Conservation (phyloP, 2,329 filamentous ascomycete species). For the Leptographium procerum region DNA sequence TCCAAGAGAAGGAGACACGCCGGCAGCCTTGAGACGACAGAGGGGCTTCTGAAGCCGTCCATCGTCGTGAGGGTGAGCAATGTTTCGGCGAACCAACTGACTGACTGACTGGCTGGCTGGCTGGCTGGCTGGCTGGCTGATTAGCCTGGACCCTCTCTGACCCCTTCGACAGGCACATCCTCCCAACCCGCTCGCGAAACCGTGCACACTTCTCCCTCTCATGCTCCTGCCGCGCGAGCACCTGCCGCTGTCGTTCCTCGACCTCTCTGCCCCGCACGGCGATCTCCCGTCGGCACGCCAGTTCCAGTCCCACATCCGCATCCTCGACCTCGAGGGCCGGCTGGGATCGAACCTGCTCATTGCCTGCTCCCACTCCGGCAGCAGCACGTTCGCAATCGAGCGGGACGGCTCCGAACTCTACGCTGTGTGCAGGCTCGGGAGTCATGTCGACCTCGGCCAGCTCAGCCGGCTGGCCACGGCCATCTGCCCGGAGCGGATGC, state of each 20-base stretch:
- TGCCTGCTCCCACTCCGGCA: conserved; percentile 33
- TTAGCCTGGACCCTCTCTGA: too few species aligned
- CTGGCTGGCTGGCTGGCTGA: too few species aligned
- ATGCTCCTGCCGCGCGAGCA: conserved; percentile 51
- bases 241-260: conserved; percentile 50
- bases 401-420: conserved; percentile 48
- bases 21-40: conserved; percentile 26
- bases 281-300: conserved; percentile 41
- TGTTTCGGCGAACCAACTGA: too few species aligned
- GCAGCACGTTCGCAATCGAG: conserved; percentile 52
- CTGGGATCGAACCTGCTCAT: conserved; percentile 49
- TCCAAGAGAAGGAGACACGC: conserved; percentile 5
- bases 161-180: conserved; percentile 44
- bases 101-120: too few species aligned
- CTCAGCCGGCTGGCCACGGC: conserved; percentile 40
- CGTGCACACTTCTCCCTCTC: conserved; percentile 45
- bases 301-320: conserved; percentile 51
- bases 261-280: conserved; percentile 38
- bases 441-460: conserved; percentile 50
- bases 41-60: conserved; percentile 38
- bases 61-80: conserved; percentile 39
- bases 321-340: conserved; percentile 52
- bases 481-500: conserved; percentile 23
- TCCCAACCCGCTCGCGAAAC: conserved; percentile 37
- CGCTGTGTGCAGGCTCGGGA: conserved; percentile 54